Percentiles rank a stretch among this genome's conserved stretches.
Evolutionary conservation across 202 grass and related monocot species (phyloP).

Genomic region (Tripidium arundinaceum): DNA sequence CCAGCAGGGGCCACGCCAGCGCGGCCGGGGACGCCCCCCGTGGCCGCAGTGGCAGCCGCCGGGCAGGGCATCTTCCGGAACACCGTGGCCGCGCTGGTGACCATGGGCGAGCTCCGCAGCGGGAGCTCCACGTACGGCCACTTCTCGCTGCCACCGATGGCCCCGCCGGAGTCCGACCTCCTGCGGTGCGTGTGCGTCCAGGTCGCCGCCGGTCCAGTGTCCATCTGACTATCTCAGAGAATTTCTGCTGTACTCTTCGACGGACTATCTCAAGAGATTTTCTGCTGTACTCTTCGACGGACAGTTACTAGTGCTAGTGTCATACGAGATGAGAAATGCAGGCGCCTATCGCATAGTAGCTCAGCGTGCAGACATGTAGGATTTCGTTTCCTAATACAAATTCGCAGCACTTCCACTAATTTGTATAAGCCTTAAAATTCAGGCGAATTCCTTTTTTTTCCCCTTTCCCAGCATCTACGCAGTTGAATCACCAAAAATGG

Average conservation of each 20-base stretch:
- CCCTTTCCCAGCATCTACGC: background rate
- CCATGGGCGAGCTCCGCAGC: constrained; percentile 63
- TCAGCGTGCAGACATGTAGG: background rate
- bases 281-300: background rate
- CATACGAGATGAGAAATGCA: background rate
- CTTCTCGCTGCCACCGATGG: constrained; percentile 71
- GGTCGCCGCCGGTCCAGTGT: constrained; percentile 36
- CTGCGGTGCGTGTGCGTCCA: constrained; percentile 30
- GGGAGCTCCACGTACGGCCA: constrained; percentile 55
- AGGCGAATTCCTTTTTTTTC: background rate
- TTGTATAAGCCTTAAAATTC: background rate
- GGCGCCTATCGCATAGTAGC: no score
- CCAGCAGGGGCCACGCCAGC: background rate
- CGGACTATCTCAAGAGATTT: background rate
- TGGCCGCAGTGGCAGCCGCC: background rate
- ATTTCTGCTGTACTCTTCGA: background rate
- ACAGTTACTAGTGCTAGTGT: background rate
- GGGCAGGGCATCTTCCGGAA: constrained; percentile 58
- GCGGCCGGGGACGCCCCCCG: background rate
- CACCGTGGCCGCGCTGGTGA: constrained; percentile 54
- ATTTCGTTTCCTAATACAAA: background rate
- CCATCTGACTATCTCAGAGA: constrained; percentile 1
- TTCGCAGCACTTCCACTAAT: background rate
- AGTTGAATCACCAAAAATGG: background rate
- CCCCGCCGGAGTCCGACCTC: constrained; percentile 35